Conservation (phyloP, 371 early-diverging fungal genomes). For the Apophysomyces trapeziformis region DNA sequence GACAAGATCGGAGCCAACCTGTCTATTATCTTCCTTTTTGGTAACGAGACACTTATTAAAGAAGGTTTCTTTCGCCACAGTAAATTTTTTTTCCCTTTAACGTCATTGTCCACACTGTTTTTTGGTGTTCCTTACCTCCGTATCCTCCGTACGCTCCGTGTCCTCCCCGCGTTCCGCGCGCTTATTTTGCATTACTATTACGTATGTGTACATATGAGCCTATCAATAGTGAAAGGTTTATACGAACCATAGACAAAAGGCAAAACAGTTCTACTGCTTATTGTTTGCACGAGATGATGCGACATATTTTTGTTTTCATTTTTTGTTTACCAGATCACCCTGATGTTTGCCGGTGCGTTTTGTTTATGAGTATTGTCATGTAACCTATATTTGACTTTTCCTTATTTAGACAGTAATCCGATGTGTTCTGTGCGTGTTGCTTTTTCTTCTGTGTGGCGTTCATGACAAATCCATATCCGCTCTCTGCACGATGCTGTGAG, state of each 20-base stretch:
- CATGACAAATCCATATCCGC: not conserved
- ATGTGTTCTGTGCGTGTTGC: not conserved
- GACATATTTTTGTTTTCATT: slow-evolving; percentile 1
- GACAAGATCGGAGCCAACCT: slow-evolving; percentile 3
- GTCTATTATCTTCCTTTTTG: not conserved
- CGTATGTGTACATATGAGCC: no score
- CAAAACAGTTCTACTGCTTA: not conserved
- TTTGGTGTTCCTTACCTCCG: no score
- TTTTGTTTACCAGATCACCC: not conserved
- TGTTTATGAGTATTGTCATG: not conserved
- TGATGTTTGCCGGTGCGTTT: not conserved
- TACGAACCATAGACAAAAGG: not conserved
- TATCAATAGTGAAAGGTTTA: not conserved
- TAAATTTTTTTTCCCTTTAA: not conserved
- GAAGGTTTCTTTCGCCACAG: slow-evolving; percentile 1
- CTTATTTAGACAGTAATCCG: not conserved
- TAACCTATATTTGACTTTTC: not conserved
- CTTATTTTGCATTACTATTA: not conserved
- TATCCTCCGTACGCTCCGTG: not conserved
- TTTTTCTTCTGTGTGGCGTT: not conserved
- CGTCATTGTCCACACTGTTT: not conserved
- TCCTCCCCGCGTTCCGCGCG: slow-evolving; percentile 3
- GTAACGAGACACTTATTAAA: not conserved
- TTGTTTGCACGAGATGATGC: slow-evolving; percentile 2
- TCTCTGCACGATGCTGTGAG: no score